phyloP scores from a whole-genome alignment of 768 basidiomycete species.

The Neoboletus brunneissimus region DNA sequence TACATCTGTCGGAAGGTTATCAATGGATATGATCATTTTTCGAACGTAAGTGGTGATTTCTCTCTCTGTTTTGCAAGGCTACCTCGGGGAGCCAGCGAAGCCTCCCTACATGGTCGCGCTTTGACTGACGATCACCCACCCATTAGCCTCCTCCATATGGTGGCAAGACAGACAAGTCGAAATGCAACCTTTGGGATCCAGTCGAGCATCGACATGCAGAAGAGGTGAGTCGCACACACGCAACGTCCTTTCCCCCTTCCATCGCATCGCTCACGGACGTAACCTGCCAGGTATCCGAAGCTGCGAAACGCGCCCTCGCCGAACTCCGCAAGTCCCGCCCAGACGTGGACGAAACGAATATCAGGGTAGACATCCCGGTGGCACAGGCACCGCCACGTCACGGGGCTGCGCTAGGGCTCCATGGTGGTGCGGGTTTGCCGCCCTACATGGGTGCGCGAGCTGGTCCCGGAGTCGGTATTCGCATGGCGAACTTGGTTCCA shows the following conservation, averaged over 20 bases:
- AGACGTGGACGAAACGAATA: constrained; percentile 54
- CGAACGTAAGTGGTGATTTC: constrained; percentile 39
- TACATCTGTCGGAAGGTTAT: constrained; percentile 80
- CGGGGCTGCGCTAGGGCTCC: neutral
- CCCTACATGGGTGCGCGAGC: neutral
- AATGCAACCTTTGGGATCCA: constrained; percentile 68
- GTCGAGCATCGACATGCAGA: constrained; percentile 62
- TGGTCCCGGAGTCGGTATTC: neutral
- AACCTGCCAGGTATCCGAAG: constrained; percentile 57
- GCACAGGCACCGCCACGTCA: neutral
- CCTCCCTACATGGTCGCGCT: neutral
- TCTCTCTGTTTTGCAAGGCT: neutral
- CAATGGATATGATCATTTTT: constrained; percentile 74
- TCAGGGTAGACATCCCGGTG: constrained; percentile 64
- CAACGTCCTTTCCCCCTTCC: neutral
- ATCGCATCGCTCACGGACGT: neutral
- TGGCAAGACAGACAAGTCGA: constrained; percentile 32
- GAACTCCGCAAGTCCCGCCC: constrained; percentile 59
- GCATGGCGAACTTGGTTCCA: neutral
- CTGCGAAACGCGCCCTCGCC: constrained; percentile 63
- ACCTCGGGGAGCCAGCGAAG: neutral
- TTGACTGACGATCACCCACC: constrained; percentile 5
- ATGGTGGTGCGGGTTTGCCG: neutral
- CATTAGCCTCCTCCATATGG: constrained; percentile 23
- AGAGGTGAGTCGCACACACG: constrained; percentile 45